Conservation (phyloP, 495 filamentous ascomycete genomes). For the Ascobolus immersus region DNA sequence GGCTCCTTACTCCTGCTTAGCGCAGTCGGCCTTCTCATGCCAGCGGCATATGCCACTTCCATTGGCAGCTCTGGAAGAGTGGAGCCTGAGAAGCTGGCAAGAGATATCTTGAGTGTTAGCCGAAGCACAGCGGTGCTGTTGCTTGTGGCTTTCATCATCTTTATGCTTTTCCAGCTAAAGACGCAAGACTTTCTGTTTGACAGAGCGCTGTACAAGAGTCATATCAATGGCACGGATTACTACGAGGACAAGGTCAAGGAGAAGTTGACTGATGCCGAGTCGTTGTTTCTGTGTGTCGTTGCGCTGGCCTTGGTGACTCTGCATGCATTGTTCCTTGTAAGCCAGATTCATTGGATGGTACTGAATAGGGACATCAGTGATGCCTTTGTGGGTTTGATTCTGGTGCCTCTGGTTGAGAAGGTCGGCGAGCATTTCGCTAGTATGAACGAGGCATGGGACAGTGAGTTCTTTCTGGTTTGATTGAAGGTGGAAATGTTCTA, state of each 20-base stretch:
- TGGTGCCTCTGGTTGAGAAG: conserved; percentile 73
- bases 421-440: conserved; percentile 74
- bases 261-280: conserved; percentile 62
- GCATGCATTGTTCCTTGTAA: conserved; percentile 58
- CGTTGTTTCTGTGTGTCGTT: conserved; percentile 37
- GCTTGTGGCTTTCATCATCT: conserved; percentile 52
- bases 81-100: conserved; percentile 23
- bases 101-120: conserved; percentile 41
- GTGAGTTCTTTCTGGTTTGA: too few relatives aligned
- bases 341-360: conserved; percentile 55
- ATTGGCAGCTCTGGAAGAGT: conserved; percentile 16
- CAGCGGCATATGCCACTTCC: conserved; percentile 40
- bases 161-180: conserved; percentile 54
- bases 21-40: conserved; percentile 57
- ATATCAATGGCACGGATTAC: conserved; percentile 41
- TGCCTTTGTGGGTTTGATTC: conserved; percentile 52
- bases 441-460: conserved; percentile 75
- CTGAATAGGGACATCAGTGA: conserved; percentile 37
- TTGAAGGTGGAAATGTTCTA: too few relatives aligned
- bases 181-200: conserved; percentile 58
- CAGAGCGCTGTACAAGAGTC: conserved; percentile 42
- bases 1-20: conserved; percentile 36
- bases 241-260: conserved; percentile 33
- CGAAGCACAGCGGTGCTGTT: conserved; percentile 54
- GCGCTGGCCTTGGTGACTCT: conserved; percentile 50